Evolutionary conservation across 2,329 filamentous ascomycete species (phyloP), one percentile per base, ranked within the genome.

Genomic region (Aureobasidium sp.): DNA sequence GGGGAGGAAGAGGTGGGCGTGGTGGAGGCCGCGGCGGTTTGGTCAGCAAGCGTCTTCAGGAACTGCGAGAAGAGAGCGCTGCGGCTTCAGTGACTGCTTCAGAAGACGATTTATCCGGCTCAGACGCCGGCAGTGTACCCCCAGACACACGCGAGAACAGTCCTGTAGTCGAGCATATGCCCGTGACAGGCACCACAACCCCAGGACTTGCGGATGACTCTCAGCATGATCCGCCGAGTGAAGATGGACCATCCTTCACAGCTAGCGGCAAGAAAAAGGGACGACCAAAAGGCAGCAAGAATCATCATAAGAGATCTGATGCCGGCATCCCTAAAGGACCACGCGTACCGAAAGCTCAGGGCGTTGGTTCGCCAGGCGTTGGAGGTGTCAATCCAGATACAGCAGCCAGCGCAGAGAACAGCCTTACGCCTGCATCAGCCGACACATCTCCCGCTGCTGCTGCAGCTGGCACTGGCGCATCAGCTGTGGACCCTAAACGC

Each of bases 291-390:
- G 74, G 74, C 0, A 75, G 72, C 56, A 75, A 75, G 61, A 76
- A 75, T 40, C 60, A 68, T 24, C 67, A 69, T 22, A 66, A 70
- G 54, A 65, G 74, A 17, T 72, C 70, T 47, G 74, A 76, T 56
- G 73, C 70, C 27, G 73, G 74, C 2, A 68, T 75, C 53, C 74
- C 75, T 56, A 77, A 76, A 55, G 74, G 74, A 2, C 74, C 74
- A 4, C 63, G 73, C 12, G 64, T 64, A 55, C 56, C 55, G 16
- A 62, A 62, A 53, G 38, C 54, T 25, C 27, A 39, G 25, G 4
- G 22, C 34, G 35, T 12, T 7, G 34, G 30, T 17, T 38, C 34
- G 35, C 39, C 54, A 17, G 24, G 40, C 8, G 40, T 53, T 10
- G 24, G n/a, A n/a, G n/a, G 29, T 14, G 32, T n/a, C 11, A 41